Evolutionary conservation across 208 protist genomes (phyloP).

Genomic region (Acanthamoeba castellanii): DNA sequence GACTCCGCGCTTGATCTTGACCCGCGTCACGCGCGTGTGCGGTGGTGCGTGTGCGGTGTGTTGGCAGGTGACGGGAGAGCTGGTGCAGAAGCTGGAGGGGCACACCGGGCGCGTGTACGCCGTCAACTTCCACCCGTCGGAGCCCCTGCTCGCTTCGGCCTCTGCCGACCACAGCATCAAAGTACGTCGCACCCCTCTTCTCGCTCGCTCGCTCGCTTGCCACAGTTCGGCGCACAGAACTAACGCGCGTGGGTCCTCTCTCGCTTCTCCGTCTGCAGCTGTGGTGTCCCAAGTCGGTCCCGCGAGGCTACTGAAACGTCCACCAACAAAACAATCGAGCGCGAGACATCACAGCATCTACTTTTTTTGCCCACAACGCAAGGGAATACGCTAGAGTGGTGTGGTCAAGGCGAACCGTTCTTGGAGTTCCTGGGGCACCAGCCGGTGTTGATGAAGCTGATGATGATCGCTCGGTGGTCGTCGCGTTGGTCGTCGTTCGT

Average conservation of each 20-base stretch:
- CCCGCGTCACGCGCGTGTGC: background rate
- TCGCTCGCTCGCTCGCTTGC: background rate
- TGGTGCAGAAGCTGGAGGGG: slow-evolving; percentile 82
- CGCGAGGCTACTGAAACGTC: background rate
- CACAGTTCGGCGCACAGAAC: background rate
- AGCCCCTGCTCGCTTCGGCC: slow-evolving; percentile 79
- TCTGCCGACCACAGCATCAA: slow-evolving; percentile 81
- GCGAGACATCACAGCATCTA: too few relatives aligned
- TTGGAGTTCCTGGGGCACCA: too few relatives aligned
- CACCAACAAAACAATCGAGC: too few relatives aligned
- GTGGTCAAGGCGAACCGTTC: too few relatives aligned
- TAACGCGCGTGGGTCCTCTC: too few relatives aligned
- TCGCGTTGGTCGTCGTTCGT: too few relatives aligned
- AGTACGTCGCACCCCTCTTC: slow-evolving; percentile 38
- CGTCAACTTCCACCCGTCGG: slow-evolving; percentile 81
- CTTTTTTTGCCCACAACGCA: too few relatives aligned
- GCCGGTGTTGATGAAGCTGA: too few relatives aligned
- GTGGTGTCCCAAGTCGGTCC: background rate
- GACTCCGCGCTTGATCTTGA: background rate
- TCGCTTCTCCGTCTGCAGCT: background rate
- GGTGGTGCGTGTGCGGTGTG: background rate
- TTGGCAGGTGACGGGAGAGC: slow-evolving; percentile 60
- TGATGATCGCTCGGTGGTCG: too few relatives aligned
- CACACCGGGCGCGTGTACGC: slow-evolving; percentile 80
- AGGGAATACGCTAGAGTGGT: too few relatives aligned